Evolutionary conservation across 441 rosid genomes (phyloP).

Genomic region (Metrosideros polymorpha): DNA sequence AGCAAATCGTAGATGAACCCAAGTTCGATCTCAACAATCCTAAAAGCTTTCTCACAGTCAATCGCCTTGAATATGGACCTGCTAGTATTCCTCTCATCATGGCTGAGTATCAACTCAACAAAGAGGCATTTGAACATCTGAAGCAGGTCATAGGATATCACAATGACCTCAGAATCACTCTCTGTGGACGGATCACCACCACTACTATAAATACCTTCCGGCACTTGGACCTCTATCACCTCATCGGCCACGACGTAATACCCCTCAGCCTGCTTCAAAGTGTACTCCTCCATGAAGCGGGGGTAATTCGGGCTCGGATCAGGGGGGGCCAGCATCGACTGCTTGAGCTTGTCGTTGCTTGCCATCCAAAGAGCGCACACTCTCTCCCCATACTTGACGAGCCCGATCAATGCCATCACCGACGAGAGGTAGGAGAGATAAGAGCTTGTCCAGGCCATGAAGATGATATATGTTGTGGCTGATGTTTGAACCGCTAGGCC

Average conservation of each 20-base stretch:
- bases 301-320: neutral
- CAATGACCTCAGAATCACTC: neutral
- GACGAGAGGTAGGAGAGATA: neutral
- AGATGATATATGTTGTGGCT: neutral
- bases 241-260: neutral
- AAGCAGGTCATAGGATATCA: neutral
- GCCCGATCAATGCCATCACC: neutral
- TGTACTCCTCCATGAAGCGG: neutral
- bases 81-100: neutral
- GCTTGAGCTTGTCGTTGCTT: neutral
- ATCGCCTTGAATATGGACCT: neutral
- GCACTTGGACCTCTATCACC: neutral
- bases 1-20: constrained; percentile 37
- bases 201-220: neutral
- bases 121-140: neutral
- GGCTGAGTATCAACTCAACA: neutral
- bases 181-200: rapidly evolving
- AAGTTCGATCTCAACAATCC: constrained; percentile 20
- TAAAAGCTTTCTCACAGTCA: neutral
- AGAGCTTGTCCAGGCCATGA: neutral
- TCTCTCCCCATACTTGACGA: neutral
- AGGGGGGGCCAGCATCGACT: neutral
- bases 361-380: neutral
- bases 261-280: neutral
- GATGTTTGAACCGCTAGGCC: neutral